A percentile compares a stretch with the other conserved stretches of the same genome.
phyloP scores from a whole-genome alignment of 192 early-diverging fungal species.

The Mortierella alpina region DNA sequence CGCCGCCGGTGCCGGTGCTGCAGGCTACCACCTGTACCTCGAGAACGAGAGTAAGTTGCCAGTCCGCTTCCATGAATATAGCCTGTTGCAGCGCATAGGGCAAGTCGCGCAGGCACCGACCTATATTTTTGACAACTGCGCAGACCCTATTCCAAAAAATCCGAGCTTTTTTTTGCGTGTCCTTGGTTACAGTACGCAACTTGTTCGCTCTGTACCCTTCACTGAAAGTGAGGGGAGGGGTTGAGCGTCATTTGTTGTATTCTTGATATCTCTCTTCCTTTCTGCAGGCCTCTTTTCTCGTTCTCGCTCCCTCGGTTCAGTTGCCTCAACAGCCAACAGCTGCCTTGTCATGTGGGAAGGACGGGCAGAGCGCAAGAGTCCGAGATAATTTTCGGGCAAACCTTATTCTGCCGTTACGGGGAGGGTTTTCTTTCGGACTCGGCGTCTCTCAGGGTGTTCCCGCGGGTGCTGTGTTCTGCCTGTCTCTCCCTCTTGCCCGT shows the following conservation, averaged over 20 bases:
- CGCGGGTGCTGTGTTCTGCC: too few species aligned
- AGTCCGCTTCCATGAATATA: background rate
- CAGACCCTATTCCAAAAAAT: conserved; percentile 16
- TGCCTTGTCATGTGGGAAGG: background rate
- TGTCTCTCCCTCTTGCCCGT: too few species aligned
- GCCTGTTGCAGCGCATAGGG: background rate
- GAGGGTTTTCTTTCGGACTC: too few species aligned
- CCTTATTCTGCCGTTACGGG: too few species aligned
- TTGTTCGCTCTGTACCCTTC: too few species aligned
- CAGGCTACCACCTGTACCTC: conserved; percentile 40
- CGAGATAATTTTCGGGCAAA: conserved; percentile 14
- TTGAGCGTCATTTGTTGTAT: too few species aligned
- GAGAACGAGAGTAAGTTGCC: conserved; percentile 39
- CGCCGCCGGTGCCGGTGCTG: conserved; percentile 43
- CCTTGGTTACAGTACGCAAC: background rate
- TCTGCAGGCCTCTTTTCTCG: too few species aligned
- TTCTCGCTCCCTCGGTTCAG: background rate
- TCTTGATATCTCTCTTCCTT: too few species aligned
- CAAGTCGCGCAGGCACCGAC: too few species aligned
- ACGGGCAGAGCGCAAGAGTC: background rate
- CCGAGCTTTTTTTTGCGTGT: background rate
- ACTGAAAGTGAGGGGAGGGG: too few species aligned
- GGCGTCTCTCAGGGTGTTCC: too few species aligned
- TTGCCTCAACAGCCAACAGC: background rate
- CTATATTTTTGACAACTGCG: conserved; percentile 15